Evolutionary conservation across 768 basidiomycete species (phyloP).

Genomic region (Rhodosporidiobolus odoratus): DNA sequence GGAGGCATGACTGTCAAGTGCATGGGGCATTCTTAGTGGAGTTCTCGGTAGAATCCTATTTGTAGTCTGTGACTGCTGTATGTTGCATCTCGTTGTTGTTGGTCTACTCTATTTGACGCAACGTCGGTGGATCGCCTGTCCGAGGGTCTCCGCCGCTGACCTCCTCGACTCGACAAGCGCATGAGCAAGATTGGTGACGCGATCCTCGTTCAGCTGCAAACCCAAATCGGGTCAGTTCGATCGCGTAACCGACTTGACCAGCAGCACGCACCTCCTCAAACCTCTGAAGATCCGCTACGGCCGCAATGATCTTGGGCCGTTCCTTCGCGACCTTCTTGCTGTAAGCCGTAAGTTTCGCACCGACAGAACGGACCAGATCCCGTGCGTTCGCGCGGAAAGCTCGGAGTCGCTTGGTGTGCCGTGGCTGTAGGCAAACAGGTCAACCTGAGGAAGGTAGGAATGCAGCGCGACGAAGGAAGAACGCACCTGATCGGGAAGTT

Average conservation of each 20-base stretch:
- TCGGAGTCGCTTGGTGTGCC: slow-evolving; percentile 30
- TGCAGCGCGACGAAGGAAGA: not conserved
- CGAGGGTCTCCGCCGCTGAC: slow-evolving; percentile 23
- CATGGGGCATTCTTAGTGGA: not conserved
- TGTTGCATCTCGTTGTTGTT: not conserved
- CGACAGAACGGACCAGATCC: slow-evolving; percentile 18
- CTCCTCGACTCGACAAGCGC: slow-evolving; percentile 28
- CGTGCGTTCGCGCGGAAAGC: slow-evolving; percentile 25
- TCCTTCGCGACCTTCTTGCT: slow-evolving; percentile 35
- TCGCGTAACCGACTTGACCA: not conserved
- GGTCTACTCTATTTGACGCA: slow-evolving; percentile 29
- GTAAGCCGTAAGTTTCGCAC: slow-evolving; percentile 25
- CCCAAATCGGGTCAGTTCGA: not conserved
- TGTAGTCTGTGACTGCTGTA: not conserved
- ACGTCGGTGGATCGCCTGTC: slow-evolving; percentile 20
- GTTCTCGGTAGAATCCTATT: not conserved
- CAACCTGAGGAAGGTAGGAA: not conserved
- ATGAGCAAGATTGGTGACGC: slow-evolving; percentile 17
- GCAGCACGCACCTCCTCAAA: slow-evolving; percentile 14
- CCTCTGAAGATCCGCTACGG: not conserved
- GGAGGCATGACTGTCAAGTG: not conserved
- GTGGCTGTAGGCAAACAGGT: not conserved
- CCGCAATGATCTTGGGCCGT: slow-evolving; percentile 19
- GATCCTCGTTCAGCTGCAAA: slow-evolving; percentile 30
- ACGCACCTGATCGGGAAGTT: slow-evolving; percentile 28